Conservation (phyloP, 2,329 filamentous ascomycete genomes). For the Cordyceps javanica region DNA sequence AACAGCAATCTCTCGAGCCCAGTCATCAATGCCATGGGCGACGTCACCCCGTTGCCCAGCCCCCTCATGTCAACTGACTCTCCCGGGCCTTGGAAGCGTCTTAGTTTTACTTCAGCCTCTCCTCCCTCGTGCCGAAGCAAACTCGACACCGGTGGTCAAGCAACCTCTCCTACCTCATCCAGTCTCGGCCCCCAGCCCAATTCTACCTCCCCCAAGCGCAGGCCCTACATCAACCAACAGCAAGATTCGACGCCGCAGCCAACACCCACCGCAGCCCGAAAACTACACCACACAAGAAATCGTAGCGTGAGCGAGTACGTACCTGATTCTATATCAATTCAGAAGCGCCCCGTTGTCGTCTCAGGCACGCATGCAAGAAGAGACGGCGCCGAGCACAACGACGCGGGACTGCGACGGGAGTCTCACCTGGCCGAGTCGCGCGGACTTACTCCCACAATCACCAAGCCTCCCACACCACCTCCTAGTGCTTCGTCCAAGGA, state of each 20-base stretch:
- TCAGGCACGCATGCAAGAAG: conserved; percentile 51
- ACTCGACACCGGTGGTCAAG: conserved; percentile 22
- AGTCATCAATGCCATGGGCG: conserved; percentile 67
- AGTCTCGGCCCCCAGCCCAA: conserved; percentile 16
- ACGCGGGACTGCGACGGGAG: conserved; percentile 61
- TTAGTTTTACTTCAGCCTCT: conserved; percentile 42
- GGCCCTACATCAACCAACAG: conserved; percentile 37
- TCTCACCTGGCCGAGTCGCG: conserved; percentile 72
- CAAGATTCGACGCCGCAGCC: background rate
- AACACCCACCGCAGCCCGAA: background rate
- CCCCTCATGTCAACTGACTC: conserved; percentile 62
- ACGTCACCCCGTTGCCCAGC: conserved; percentile 73
- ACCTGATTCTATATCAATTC: conserved; percentile 62
- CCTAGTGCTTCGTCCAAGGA: conserved; percentile 64
- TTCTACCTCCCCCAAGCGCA: conserved; percentile 46
- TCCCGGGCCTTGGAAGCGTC: conserved; percentile 58
- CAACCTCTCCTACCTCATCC: conserved; percentile 32
- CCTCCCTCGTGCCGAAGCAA: conserved; percentile 23
- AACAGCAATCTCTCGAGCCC: conserved; percentile 68
- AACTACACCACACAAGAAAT: conserved; percentile 55
- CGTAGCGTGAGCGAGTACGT: conserved; percentile 85
- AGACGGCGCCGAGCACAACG: conserved; percentile 31
- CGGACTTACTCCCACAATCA: conserved; percentile 57
- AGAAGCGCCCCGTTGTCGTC: conserved; percentile 68
- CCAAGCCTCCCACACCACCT: conserved; percentile 71